Evolutionary conservation across 1,139 yeast species (phyloP).

Genomic region (Arxiozyma bovina): DNA sequence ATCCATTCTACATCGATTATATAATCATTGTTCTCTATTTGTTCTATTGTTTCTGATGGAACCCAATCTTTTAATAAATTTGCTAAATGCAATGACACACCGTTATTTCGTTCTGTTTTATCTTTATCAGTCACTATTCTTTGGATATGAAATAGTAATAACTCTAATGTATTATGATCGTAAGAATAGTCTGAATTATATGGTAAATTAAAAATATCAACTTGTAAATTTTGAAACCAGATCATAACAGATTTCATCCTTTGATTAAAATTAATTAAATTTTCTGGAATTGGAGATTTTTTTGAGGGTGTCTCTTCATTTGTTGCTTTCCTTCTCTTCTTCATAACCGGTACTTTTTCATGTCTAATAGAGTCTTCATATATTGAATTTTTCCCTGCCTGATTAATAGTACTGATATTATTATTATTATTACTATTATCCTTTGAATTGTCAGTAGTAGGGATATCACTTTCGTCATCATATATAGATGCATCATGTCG

Average conservation of each 20-base stretch:
- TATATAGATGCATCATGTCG: slow-evolving; percentile 17
- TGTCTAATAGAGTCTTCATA: neutral
- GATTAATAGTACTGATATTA: neutral
- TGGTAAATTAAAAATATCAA: slow-evolving; percentile 4
- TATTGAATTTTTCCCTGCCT: neutral
- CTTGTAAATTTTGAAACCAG: slow-evolving; percentile 15
- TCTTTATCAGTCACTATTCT: slow-evolving; percentile 9
- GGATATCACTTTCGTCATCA: slow-evolving; percentile 14
- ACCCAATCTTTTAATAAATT: slow-evolving; percentile 12
- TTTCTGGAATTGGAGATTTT: neutral
- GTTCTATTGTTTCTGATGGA: neutral
- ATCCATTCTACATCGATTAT: slow-evolving; percentile 25
- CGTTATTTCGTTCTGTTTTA: slow-evolving; percentile 4
- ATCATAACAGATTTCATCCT: slow-evolving; percentile 8
- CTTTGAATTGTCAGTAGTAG: neutral
- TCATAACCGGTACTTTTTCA: too few relatives aligned
- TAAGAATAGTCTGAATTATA: slow-evolving; percentile 10
- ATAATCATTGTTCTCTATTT: slow-evolving; percentile 8
- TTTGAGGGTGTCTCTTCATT: neutral
- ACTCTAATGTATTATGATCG: slow-evolving; percentile 14
- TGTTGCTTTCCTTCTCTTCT: neutral
- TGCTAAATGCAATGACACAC: slow-evolving; percentile 11
- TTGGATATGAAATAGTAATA: slow-evolving; percentile 15
- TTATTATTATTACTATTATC: too few relatives aligned
- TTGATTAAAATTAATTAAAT: slow-evolving; percentile 6